Conservation (phyloP, 1,284 basidiomycete species). For the Apiotrichum domesticum region DNA sequence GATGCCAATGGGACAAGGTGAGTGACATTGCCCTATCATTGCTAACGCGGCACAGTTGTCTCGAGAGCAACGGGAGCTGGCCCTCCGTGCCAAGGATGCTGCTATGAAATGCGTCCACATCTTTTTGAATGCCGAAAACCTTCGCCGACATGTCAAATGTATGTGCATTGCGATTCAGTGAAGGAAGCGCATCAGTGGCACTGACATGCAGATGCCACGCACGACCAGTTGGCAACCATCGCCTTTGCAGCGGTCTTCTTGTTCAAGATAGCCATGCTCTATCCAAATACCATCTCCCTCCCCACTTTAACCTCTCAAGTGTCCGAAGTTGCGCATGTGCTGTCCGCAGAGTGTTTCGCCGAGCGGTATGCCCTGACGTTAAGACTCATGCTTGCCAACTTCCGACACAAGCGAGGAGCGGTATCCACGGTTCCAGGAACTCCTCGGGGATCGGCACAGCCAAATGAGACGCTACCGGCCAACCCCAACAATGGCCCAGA, state of each 20-base stretch:
- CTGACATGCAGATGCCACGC: conserved; percentile 63
- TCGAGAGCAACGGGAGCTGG: conserved; percentile 84
- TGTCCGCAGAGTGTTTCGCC: conserved; percentile 45
- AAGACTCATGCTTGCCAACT: conserved; percentile 81
- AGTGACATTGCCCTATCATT: conserved; percentile 22
- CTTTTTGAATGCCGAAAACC: conserved; percentile 31
- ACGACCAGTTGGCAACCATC: conserved; percentile 84
- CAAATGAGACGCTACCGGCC: background rate
- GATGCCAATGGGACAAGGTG: conserved; percentile 90
- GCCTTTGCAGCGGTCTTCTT: conserved; percentile 88
- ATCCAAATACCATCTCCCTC: conserved; percentile 34
- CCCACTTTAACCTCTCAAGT: conserved; percentile 37
- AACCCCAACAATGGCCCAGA: conserved; percentile 24
- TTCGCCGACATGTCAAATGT: conserved; percentile 42
- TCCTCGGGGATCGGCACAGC: conserved; percentile 48
- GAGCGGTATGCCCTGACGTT: conserved; percentile 74
- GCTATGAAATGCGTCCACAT: conserved; percentile 68
- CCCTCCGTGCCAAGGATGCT: conserved; percentile 87
- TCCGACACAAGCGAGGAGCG: conserved; percentile 75
- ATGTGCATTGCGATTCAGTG: conserved; percentile 1
- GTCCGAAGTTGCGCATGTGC: conserved; percentile 39
- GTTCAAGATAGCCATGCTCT: conserved; percentile 60
- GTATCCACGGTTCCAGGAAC: conserved; percentile 54
- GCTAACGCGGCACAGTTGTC: conserved; percentile 37
- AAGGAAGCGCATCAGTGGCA: background rate